Base-by-base conservation (phyloP, 495 filamentous ascomycete genomes). In the Jackrogersella minutella region DNA sequence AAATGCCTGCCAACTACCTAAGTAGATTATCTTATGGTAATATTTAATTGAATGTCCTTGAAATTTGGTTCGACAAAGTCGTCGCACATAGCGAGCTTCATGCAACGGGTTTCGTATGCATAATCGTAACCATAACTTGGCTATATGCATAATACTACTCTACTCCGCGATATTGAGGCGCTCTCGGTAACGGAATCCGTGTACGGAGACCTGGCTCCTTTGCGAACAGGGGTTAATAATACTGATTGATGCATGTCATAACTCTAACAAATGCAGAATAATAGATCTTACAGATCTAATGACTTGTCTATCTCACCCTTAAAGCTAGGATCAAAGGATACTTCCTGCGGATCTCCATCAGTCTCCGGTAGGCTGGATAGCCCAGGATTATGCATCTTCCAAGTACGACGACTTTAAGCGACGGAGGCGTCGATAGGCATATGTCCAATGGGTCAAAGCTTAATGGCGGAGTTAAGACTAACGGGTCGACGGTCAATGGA, bases 151-250 rank as follows among this genome's bases (percentile, higher is more conserved):
- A 34, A 34, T 34, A 34, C 11, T 34, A 10, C 31, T 13, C 5
- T 34, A 34, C 2, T 9, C 31, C 31, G 5, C 5, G 26, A 3
- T 7, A 34, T 10, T 34, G 31, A 5, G 5, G 11, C 9, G 5
- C 2, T 9, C 5, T 55, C 60, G 60, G 60, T 31, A 22, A 55
- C 60, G 60, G 60, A 64, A 64, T 44, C 60, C 60, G 60, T 30
- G 21, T n/a, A 19, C 11, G 14, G 30, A 10, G 30, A 19, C 10
- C 36, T 34, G 11, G n/a, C 39, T 13, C 60, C 31, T 31, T 46
- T 39, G 30, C n/a, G 14, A 9, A 26, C 40, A 55, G 30, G 50
- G 50, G 21, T 16, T 19, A 14, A 1, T 26, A 14, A 28, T 39
- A 19, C 33, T 30, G 44, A 31, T 36, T 34, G 30, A 33, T 47